Percentiles rank a stretch among this genome's conserved stretches.
phyloP scores from a whole-genome alignment of 176 grass and related monocot genomes.

The Panicum miliaceum region DNA sequence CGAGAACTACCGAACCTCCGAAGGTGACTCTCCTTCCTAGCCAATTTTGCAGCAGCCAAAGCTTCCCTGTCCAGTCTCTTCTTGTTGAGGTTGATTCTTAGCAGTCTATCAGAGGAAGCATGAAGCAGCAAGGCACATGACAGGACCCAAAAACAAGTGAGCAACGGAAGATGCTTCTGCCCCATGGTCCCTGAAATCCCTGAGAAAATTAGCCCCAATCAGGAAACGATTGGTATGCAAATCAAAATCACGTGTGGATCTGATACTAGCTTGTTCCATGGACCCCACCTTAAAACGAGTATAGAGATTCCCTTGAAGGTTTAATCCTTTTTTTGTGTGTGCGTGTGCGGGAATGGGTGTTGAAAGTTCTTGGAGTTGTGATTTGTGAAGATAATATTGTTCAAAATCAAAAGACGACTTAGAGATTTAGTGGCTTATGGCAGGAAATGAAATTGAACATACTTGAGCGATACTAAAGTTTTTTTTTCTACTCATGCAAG shows the following conservation, averaged over 20 bases:
- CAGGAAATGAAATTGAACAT: slow-evolving; percentile 7
- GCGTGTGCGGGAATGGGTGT: no score
- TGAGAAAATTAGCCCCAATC: slow-evolving; percentile 30
- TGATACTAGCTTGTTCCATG: neutral
- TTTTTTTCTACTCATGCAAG: neutral
- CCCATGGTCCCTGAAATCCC: slow-evolving; percentile 47
- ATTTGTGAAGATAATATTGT: neutral
- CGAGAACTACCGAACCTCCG: slow-evolving; percentile 30
- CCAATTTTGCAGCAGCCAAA: slow-evolving; percentile 54
- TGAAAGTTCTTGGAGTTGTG: neutral
- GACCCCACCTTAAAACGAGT: neutral
- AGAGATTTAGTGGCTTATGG: neutral
- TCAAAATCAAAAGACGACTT: neutral
- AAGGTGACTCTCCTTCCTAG: slow-evolving; percentile 44
- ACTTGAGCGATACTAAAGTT: no score
- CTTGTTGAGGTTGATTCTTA: slow-evolving; percentile 75
- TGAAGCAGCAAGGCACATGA: slow-evolving; percentile 49
- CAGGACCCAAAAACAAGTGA: slow-evolving; percentile 61
- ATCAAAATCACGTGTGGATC: neutral
- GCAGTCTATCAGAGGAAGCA: slow-evolving; percentile 61
- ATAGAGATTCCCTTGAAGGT: neutral
- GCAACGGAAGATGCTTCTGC: slow-evolving; percentile 49
- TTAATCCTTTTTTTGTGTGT: neutral
- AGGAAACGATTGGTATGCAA: neutral
- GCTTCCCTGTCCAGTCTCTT: slow-evolving; percentile 59